A percentile compares a stretch with the other conserved stretches of the same genome.
phyloP scores from a whole-genome alignment of 306 rosid species.

The Canavalia gladiata region DNA sequence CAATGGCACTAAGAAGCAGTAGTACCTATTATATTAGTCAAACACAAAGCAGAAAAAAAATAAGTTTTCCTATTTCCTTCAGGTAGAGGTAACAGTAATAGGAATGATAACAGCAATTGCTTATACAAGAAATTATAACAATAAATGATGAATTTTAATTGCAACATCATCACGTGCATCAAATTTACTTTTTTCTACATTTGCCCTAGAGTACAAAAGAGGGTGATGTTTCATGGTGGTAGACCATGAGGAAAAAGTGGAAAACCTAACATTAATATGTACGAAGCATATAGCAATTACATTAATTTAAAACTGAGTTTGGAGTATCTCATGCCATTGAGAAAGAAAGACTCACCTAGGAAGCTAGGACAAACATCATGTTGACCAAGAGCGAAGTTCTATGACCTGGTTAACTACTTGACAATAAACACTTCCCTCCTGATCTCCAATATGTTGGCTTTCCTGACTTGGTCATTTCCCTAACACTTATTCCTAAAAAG shows the following conservation, averaged over 20 bases:
- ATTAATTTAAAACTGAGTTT: neutral
- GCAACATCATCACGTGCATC: neutral
- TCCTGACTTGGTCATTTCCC: neutral
- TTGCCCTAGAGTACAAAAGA: neutral
- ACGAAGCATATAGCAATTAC: neutral
- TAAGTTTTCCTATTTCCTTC: neutral
- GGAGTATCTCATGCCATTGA: neutral
- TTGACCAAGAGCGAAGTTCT: neutral
- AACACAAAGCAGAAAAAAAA: slow-evolving; percentile 34
- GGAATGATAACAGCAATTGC: neutral
- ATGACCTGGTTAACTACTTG: neutral
- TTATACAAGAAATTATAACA: slow-evolving; percentile 6
- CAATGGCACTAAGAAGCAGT: slow-evolving; percentile 90
- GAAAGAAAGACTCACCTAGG: slow-evolving; percentile 22
- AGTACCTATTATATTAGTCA: slow-evolving; percentile 60
- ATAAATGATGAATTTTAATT: neutral
- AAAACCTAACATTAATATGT: neutral
- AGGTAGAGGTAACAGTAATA: neutral
- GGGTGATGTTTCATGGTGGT: neutral
- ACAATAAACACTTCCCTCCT: neutral
- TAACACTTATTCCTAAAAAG: neutral
- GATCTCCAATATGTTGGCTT: slow-evolving; percentile 3
- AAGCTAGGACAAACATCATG: neutral
- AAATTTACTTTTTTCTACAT: neutral
- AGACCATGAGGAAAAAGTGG: neutral